Conservation (phyloP, 2,329 filamentous ascomycete genomes). For the Xylaria sp. region DNA sequence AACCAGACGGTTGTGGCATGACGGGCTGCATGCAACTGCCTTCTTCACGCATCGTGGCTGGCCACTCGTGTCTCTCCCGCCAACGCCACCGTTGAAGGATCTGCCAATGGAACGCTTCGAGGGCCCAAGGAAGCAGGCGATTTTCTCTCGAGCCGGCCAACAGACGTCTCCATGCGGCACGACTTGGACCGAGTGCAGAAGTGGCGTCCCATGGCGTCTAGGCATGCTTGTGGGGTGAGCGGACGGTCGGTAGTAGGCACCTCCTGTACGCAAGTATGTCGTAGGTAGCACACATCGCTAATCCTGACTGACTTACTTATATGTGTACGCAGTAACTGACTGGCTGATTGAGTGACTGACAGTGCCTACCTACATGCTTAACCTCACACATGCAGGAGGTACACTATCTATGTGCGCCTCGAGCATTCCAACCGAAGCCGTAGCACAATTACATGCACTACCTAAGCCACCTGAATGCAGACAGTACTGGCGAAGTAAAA, state of each 20-base stretch:
- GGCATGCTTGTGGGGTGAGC: slow-evolving; percentile 16
- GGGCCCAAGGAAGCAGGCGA: slow-evolving; percentile 19
- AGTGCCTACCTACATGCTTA: too few species aligned
- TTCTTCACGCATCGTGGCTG: slow-evolving; percentile 31
- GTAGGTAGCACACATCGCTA: background rate
- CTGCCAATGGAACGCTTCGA: slow-evolving; percentile 31
- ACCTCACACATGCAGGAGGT: background rate
- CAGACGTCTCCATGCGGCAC: slow-evolving; percentile 11
- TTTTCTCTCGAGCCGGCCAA: slow-evolving; percentile 14
- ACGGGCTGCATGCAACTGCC: slow-evolving; percentile 28
- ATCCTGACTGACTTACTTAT: background rate
- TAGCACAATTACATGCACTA: slow-evolving; percentile 3
- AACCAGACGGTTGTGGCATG: slow-evolving; percentile 21
- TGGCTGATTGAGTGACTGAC: too few species aligned
- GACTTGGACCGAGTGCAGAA: slow-evolving; percentile 19
- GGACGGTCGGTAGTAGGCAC: background rate
- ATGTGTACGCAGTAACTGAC: too few species aligned
- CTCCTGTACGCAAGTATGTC: background rate
- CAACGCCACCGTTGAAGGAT: slow-evolving; percentile 34
- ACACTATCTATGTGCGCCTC: background rate
- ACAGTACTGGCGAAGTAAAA: too few species aligned
- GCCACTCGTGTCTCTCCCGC: slow-evolving; percentile 29
- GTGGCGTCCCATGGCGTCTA: slow-evolving; percentile 31
- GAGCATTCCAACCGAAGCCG: background rate
- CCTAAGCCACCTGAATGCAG: too few species aligned